Evolutionary conservation across 495 filamentous ascomycete species (phyloP).

Genomic region (Clohesyomyces aquaticus): DNA sequence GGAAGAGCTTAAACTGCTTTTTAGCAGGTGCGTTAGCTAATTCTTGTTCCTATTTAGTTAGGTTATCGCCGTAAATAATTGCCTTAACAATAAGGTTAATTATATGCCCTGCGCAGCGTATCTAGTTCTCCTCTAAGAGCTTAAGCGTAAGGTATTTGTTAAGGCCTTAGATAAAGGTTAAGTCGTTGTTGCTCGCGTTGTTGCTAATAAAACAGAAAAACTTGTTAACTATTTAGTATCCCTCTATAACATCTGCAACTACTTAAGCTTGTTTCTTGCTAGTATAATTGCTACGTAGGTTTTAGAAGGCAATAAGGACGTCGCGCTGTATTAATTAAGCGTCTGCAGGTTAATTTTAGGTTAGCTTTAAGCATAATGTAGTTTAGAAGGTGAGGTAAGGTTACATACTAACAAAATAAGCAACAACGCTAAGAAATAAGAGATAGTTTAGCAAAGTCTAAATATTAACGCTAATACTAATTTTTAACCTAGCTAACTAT

Average conservation of each 20-base stretch:
- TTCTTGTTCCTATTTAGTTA: background rate
- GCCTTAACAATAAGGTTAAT: constrained; percentile 4
- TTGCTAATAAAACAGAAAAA: constrained; percentile 1
- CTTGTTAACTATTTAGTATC: background rate
- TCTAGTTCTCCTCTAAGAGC: background rate
- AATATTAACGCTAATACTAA: constrained; percentile 2
- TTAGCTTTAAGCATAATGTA: background rate
- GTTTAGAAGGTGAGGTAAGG: constrained; percentile 1
- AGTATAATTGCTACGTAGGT: constrained; percentile 4
- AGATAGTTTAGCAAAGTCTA: constrained; percentile 8
- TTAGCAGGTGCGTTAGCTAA: background rate
- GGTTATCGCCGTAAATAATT: background rate
- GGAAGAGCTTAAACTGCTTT: background rate
- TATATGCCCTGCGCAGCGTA: background rate
- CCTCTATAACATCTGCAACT: background rate
- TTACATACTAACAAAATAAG: constrained; percentile 7
- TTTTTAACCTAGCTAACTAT: background rate
- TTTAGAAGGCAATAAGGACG: constrained; percentile 6
- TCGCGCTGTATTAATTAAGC: background rate
- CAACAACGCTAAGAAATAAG: background rate
- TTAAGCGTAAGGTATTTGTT: background rate
- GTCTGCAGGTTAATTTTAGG: background rate
- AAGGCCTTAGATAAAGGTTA: background rate
- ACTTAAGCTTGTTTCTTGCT: background rate
- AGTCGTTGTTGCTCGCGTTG: background rate